Evolutionary conservation across 2,329 filamentous ascomycete genomes (phyloP).

Genomic region (Cryphonectria carpinicola): DNA sequence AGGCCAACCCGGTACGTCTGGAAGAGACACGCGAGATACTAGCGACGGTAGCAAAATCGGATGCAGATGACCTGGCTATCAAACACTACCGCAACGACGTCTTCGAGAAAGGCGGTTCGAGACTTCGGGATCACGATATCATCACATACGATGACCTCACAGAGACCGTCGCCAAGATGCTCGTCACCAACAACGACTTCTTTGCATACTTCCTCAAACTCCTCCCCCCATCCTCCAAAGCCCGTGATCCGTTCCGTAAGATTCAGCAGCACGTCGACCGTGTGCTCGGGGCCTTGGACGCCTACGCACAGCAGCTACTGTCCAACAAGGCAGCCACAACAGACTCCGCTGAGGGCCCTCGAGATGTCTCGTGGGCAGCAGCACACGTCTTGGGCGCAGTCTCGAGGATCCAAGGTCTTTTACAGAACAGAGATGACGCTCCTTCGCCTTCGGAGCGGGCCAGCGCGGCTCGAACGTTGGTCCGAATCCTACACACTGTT

Average conservation of each 20-base stretch:
- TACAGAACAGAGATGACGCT: conserved; percentile 42
- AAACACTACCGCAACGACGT: conserved; percentile 51
- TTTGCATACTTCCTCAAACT: conserved; percentile 56
- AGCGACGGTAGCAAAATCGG: conserved; percentile 45
- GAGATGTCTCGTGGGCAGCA: conserved; percentile 54
- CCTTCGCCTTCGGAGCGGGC: conserved; percentile 46
- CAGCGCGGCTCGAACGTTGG: conserved; percentile 51
- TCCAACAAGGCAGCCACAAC: neutral
- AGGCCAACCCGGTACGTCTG: conserved; percentile 43
- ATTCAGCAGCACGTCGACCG: conserved; percentile 52
- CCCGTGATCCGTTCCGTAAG: conserved; percentile 52
- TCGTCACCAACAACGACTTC: conserved; percentile 58
- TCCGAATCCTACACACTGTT: conserved; percentile 52
- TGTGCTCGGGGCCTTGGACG: conserved; percentile 50
- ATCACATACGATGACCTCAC: conserved; percentile 52
- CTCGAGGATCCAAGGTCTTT: conserved; percentile 46
- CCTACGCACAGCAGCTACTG: conserved; percentile 33
- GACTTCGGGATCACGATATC: conserved; percentile 37
- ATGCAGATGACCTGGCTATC: conserved; percentile 43
- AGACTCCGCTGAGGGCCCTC: conserved; percentile 37
- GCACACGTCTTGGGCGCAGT: conserved; percentile 50
- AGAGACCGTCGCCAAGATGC: conserved; percentile 56
- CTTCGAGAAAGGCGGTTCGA: conserved; percentile 38
- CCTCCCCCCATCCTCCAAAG: conserved; percentile 48
- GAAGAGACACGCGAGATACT: conserved; percentile 57